These are phyloP conservation scores for Prunus campanulata DNA, from an alignment of 306 rosid species.

Conservation along the genomic window DNA sequence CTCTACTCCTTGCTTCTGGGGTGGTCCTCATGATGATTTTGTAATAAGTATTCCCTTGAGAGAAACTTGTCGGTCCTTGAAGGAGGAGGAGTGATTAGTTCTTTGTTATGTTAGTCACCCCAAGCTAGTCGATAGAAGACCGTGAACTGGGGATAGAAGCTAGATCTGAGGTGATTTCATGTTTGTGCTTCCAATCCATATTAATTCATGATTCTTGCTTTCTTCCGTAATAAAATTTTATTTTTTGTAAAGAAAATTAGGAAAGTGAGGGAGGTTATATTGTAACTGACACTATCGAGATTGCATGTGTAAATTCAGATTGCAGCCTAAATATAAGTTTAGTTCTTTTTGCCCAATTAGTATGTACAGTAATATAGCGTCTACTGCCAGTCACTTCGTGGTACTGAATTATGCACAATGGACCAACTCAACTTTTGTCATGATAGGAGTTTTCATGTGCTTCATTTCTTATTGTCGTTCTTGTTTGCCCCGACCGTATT, in stretches of 20 bases:
- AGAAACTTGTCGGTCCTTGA: slow-evolving; percentile 27
- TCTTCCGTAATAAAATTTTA: slow-evolving; percentile 49
- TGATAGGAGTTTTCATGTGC: too few species aligned
- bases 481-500: too few species aligned
- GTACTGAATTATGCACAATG: neutral
- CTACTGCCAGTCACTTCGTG: neutral
- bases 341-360: neutral
- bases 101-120: slow-evolving; percentile 27
- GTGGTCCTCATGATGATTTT: slow-evolving; percentile 39
- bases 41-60: slow-evolving; percentile 17
- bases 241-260: slow-evolving; percentile 56
- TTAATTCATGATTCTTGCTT: slow-evolving; percentile 59
- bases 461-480: too few species aligned
- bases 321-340: neutral
- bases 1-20: slow-evolving; percentile 42
- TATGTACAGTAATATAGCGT: neutral
- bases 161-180: slow-evolving; percentile 23
- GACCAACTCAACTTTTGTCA: neutral
- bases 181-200: slow-evolving; percentile 36
- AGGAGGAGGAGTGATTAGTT: slow-evolving; percentile 17
- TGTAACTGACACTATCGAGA: slow-evolving; percentile 29
- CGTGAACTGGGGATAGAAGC: slow-evolving; percentile 12
- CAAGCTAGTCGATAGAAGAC: slow-evolving; percentile 17
- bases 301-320: slow-evolving; percentile 46
- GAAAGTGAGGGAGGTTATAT: slow-evolving; percentile 41